These are phyloP conservation scores for Mycena vitilis DNA, from an alignment of 768 basidiomycete genomes.

Conservation along the genomic window DNA sequence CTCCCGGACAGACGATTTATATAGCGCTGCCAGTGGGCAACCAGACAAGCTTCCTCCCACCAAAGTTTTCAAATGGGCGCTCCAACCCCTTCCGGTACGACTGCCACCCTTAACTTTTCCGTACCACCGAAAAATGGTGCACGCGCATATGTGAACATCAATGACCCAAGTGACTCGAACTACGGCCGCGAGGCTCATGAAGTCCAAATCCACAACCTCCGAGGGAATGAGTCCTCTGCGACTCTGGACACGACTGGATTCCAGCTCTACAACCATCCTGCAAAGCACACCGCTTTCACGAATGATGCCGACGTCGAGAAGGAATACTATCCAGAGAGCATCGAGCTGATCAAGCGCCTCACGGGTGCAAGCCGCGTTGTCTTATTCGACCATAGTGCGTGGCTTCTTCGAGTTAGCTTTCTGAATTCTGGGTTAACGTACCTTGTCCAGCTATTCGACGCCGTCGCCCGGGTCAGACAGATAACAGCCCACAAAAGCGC, in stretches of 20 bases:
- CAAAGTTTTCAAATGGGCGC: constrained; percentile 11
- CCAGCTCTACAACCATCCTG: constrained; percentile 37
- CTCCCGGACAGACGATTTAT: background rate
- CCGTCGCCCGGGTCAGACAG: constrained; percentile 50
- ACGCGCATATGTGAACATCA: constrained; percentile 52
- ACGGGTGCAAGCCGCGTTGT: constrained; percentile 71
- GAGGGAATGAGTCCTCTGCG: constrained; percentile 24
- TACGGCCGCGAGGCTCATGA: constrained; percentile 42
- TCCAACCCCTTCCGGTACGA: constrained; percentile 36
- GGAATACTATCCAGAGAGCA: constrained; percentile 73
- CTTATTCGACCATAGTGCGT: constrained; percentile 75
- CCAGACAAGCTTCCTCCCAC: background rate
- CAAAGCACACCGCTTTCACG: constrained; percentile 60
- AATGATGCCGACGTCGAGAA: constrained; percentile 63
- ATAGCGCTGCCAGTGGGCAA: background rate
- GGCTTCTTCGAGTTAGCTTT: background rate
- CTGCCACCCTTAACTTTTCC: constrained; percentile 52
- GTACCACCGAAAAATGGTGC: constrained; percentile 52
- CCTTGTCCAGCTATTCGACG: constrained; percentile 57
- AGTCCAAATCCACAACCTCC: constrained; percentile 60
- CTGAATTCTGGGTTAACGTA: background rate
- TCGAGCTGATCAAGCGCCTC: constrained; percentile 65
- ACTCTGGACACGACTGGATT: constrained; percentile 38
- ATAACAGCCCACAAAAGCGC: constrained; percentile 51
- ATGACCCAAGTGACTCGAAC: constrained; percentile 52